phyloP scores from a whole-genome alignment of 169 alveolate species.

The Plasmodium relictum region DNA sequence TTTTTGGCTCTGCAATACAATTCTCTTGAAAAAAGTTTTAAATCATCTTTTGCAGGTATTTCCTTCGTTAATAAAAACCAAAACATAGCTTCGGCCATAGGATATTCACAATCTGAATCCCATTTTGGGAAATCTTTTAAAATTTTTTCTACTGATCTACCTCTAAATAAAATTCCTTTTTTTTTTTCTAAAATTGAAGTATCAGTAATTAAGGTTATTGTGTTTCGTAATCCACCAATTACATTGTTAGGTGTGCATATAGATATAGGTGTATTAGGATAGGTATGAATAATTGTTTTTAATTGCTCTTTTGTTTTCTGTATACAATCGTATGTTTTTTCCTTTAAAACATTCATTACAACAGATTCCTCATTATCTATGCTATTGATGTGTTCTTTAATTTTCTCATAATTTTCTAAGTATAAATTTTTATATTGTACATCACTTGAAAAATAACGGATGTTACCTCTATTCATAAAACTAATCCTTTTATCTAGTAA shows the following conservation, averaged over 20 bases:
- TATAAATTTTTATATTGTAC: slow-evolving; percentile 27
- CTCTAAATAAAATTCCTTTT: slow-evolving; percentile 93
- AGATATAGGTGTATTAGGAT: slow-evolving; percentile 77
- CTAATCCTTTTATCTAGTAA: background rate
- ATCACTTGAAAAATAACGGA: slow-evolving; percentile 40
- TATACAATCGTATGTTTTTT: slow-evolving; percentile 74
- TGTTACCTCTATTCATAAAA: slow-evolving; percentile 2
- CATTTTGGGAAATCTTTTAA: slow-evolving; percentile 87
- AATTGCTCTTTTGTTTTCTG: slow-evolving; percentile 72
- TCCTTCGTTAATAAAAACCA: slow-evolving; percentile 96
- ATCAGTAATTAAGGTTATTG: slow-evolving; percentile 93
- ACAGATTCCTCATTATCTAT: slow-evolving; percentile 73
- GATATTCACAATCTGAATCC: slow-evolving; percentile 87
- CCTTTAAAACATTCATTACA: slow-evolving; percentile 65
- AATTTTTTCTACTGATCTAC: slow-evolving; percentile 89
- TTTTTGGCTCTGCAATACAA: slow-evolving; percentile 84
- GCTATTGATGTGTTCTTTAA: slow-evolving; percentile 55
- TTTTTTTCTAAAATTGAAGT: slow-evolving; percentile 94
- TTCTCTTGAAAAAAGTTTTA: slow-evolving; percentile 85
- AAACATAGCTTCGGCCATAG: slow-evolving; percentile 94
- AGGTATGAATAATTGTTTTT: slow-evolving; percentile 60
- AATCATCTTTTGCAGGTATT: slow-evolving; percentile 88
- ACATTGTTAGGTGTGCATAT: slow-evolving; percentile 76
- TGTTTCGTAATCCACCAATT: slow-evolving; percentile 93
- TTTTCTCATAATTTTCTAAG: slow-evolving; percentile 50